These are phyloP conservation scores for Apiosordaria backusii DNA, from an alignment of 495 filamentous ascomycete species.

Conservation along the genomic window DNA sequence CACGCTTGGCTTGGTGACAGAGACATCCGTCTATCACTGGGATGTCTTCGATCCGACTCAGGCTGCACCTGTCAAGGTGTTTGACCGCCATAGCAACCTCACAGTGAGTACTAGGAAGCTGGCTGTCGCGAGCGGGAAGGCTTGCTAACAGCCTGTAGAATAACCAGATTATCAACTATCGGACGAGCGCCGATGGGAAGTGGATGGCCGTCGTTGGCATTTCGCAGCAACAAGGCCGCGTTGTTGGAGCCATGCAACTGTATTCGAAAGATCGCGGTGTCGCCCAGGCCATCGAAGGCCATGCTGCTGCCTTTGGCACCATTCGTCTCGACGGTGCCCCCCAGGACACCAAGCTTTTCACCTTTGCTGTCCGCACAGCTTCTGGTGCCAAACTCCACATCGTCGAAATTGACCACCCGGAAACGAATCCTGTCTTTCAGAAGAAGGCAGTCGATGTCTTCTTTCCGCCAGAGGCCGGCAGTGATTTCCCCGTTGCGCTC, in stretches of 20 bases:
- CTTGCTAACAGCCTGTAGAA: constrained; percentile 17
- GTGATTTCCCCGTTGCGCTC: constrained; percentile 98
- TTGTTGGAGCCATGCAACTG: constrained; percentile 93
- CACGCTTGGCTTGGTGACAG: constrained; percentile 83
- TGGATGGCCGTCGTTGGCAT: constrained; percentile 99
- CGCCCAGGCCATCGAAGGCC: constrained; percentile 96
- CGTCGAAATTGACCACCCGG: constrained; percentile 92
- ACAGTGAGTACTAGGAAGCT: constrained; percentile 56
- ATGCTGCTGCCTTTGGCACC: constrained; percentile 92
- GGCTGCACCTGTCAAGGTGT: constrained; percentile 77
- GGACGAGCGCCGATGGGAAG: constrained; percentile 89
- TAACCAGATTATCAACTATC: constrained; percentile 99
- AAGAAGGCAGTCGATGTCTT: constrained; percentile 98
- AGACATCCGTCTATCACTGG: constrained; percentile 92
- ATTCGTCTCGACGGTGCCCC: constrained; percentile 83
- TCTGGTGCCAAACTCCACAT: constrained; percentile 95
- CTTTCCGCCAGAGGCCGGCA: constrained; percentile 90
- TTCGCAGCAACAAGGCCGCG: constrained; percentile 84
- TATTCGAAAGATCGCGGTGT: constrained; percentile 94
- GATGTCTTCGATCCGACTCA: constrained; percentile 82
- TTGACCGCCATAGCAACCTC: constrained; percentile 88
- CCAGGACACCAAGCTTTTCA: constrained; percentile 90
- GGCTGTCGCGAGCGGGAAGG: neutral
- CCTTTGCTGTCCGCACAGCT: constrained; percentile 85
- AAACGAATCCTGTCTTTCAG: constrained; percentile 76